Evolutionary conservation across 2,329 filamentous ascomycete genomes (phyloP).

Genomic region (Fusarium nodosum): DNA sequence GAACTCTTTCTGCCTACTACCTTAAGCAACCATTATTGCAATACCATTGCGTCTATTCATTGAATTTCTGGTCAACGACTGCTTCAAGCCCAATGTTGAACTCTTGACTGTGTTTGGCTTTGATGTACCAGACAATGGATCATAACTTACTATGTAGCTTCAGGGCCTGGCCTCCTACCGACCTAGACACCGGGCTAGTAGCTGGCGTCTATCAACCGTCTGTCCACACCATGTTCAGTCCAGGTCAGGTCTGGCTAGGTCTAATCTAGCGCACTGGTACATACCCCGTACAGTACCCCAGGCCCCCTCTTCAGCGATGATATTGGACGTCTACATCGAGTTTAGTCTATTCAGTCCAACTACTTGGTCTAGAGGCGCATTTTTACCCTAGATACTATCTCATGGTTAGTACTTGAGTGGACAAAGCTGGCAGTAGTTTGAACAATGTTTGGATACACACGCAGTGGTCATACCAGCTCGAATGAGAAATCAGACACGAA

Average conservation of each 20-base stretch:
- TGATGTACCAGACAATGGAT: conserved; percentile 38
- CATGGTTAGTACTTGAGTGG: background rate
- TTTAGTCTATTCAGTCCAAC: background rate
- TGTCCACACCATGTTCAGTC: conserved; percentile 41
- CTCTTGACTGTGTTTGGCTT: conserved; percentile 34
- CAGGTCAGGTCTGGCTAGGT: conserved; percentile 11
- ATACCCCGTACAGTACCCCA: conserved; percentile 15
- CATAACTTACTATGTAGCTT: background rate
- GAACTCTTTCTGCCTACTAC: background rate
- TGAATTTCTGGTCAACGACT: conserved; percentile 2
- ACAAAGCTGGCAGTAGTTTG: background rate
- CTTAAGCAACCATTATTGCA: background rate
- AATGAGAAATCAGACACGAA: background rate
- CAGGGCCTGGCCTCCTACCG: background rate
- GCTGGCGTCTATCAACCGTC: conserved; percentile 44
- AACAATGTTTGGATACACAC: background rate
- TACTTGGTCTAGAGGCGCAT: background rate
- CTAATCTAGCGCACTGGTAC: conserved; percentile 4
- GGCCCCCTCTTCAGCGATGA: conserved; percentile 28
- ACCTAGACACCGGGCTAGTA: conserved; percentile 43
- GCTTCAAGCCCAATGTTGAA: conserved; percentile 29
- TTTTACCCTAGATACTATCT: background rate
- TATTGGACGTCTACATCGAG: conserved; percentile 13
- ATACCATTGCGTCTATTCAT: background rate
- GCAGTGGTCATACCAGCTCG: background rate